These are phyloP conservation scores for Pyronema omphalodes DNA, from an alignment of 495 filamentous ascomycete genomes.

Conservation along the genomic window DNA sequence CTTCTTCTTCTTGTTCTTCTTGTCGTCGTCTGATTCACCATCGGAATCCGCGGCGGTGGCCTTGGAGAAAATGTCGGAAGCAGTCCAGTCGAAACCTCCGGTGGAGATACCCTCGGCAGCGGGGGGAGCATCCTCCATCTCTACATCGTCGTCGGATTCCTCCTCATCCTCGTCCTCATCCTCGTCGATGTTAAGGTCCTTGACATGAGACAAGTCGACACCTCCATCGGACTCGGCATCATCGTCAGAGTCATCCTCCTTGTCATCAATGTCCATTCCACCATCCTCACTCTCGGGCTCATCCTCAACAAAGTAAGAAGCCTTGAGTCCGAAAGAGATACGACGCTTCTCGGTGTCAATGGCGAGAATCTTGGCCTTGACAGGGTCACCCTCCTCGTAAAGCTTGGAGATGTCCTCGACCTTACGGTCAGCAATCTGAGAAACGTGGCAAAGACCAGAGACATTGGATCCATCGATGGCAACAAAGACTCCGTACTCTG, in stretches of 20 bases:
- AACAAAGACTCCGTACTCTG: constrained; percentile 89
- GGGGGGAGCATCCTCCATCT: constrained; percentile 23
- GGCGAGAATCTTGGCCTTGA: constrained; percentile 74
- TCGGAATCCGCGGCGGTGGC: constrained; percentile 30
- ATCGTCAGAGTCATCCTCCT: constrained; percentile 31
- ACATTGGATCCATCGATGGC: constrained; percentile 75
- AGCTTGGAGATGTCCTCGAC: constrained; percentile 65
- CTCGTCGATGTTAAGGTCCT: constrained; percentile 17
- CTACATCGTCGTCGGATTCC: constrained; percentile 32
- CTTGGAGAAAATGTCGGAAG: constrained; percentile 32
- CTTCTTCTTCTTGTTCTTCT: constrained; percentile 60
- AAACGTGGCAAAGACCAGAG: constrained; percentile 80
- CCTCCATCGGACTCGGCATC: constrained; percentile 31
- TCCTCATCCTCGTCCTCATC: constrained; percentile 33
- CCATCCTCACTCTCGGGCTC: constrained; percentile 37
- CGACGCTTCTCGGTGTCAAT: constrained; percentile 53
- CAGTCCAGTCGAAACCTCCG: constrained; percentile 78
- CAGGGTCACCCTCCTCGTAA: constrained; percentile 70
- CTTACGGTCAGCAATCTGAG: constrained; percentile 65
- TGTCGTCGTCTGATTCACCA: constrained; percentile 32
- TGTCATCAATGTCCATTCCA: constrained; percentile 28
- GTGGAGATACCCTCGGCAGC: constrained; percentile 45
- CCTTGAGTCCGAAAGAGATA: constrained; percentile 79
- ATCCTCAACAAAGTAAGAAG: constrained; percentile 60
- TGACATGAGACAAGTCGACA: constrained; percentile 24